These are phyloP conservation scores for Kalanchoe fedtschenkoi DNA, from an alignment of 164 flowering plant genomes.

Conservation along the genomic window DNA sequence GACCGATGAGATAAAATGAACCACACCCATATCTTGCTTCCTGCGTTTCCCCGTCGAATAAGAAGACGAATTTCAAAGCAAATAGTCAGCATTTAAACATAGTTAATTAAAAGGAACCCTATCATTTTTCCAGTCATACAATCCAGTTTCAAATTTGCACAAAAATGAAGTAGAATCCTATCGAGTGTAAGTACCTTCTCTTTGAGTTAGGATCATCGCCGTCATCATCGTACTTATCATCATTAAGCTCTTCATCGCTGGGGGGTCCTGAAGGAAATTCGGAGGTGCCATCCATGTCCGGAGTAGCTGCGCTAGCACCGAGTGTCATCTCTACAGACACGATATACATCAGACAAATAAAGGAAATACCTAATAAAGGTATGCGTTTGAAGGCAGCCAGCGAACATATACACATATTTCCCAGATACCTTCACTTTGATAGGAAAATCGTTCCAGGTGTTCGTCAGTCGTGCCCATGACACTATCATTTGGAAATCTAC, in stretches of 20 bases:
- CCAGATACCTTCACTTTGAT: background rate
- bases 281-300: background rate
- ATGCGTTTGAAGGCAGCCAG: background rate
- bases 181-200: background rate
- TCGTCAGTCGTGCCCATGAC: background rate
- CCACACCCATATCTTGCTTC: background rate
- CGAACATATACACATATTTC: background rate
- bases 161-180: no score
- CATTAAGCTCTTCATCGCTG: background rate
- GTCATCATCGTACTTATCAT: background rate
- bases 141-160: background rate
- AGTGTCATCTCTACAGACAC: background rate
- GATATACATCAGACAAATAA: background rate
- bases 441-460: background rate
- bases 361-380: background rate
- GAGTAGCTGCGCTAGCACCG: background rate
- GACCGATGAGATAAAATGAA: background rate
- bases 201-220: background rate
- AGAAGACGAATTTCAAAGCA: background rate
- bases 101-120: background rate
- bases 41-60: background rate
- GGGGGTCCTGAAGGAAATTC: constrained; percentile 1
- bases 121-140: background rate
- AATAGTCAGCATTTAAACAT: background rate
- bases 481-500: background rate